phyloP scores from a whole-genome alignment of 1,284 basidiomycete genomes.

The Sporisorium scitamineum region DNA sequence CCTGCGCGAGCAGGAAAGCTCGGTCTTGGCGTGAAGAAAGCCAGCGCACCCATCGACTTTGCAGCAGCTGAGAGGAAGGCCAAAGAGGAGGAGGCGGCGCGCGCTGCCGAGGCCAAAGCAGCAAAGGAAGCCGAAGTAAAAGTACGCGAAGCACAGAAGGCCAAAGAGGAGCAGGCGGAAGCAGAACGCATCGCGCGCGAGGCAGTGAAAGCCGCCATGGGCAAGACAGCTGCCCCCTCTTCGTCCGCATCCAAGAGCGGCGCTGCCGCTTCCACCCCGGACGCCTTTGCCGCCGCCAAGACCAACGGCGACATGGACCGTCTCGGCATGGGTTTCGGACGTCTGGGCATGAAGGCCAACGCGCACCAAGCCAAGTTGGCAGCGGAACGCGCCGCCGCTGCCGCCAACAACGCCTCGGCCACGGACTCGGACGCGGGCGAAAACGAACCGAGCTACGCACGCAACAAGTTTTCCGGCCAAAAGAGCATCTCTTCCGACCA shows the following conservation, averaged over 20 bases:
- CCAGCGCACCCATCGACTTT: conserved; percentile 61
- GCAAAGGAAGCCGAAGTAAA: conserved; percentile 53
- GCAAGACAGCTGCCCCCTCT: conserved; percentile 26
- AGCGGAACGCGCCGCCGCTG: conserved; percentile 47
- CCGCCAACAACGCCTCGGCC: conserved; percentile 38
- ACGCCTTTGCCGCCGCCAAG: conserved; percentile 68
- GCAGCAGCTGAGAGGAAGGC: conserved; percentile 66
- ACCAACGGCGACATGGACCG: conserved; percentile 74
- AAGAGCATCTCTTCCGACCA: conserved; percentile 93
- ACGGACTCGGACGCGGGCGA: conserved; percentile 37
- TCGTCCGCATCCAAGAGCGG: conserved; percentile 19
- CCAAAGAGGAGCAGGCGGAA: conserved; percentile 49
- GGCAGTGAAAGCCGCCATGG: conserved; percentile 52
- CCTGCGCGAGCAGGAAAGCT: conserved; percentile 59
- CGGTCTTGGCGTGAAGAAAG: conserved; percentile 63
- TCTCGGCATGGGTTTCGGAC: conserved; percentile 82
- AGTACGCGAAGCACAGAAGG: conserved; percentile 44
- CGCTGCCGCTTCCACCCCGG: conserved; percentile 12
- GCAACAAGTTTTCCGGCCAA: conserved; percentile 89
- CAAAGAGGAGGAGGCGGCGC: conserved; percentile 59
- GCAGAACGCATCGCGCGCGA: conserved; percentile 57
- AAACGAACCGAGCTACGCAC: conserved; percentile 79
- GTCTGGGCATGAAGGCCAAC: conserved; percentile 75
- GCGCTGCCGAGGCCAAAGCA: conserved; percentile 41
- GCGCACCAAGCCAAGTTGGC: conserved; percentile 52